A percentile compares a stretch with the other conserved stretches of the same genome.
These are phyloP conservation scores for Eutrema japonicum DNA, from an alignment of 345 rosid genomes.

Conservation along the genomic window DNA sequence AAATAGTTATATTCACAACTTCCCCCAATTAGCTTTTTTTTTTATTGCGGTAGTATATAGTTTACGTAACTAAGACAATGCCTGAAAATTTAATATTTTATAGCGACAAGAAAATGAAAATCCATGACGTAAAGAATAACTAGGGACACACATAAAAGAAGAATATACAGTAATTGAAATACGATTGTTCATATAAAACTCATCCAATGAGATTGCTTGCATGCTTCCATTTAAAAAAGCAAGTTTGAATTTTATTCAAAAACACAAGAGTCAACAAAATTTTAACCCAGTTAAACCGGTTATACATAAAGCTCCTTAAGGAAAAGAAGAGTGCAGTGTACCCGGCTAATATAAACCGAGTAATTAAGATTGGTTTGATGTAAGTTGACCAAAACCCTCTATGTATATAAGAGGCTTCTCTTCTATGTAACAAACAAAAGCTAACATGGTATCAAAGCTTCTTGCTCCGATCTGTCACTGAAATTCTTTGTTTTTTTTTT, in stretches of 20 bases:
- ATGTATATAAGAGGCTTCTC: no score
- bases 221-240: neutral
- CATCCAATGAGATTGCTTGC: conserved; percentile 14
- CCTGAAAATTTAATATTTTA: neutral
- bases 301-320: no score
- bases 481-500: no score
- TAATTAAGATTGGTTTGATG: neutral
- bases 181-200: neutral
- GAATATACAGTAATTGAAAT: conserved; percentile 19
- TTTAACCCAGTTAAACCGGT: neutral
- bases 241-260: neutral
- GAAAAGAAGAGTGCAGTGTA: no score
- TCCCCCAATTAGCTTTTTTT: no score
- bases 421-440: no score
- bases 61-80: conserved; percentile 6
- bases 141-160: conserved; percentile 5
- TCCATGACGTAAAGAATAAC: conserved; percentile 23
- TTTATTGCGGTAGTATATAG: neutral
- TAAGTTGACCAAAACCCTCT: no score
- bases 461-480: no score
- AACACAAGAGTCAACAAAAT: conserved; percentile 14
- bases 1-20: neutral
- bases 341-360: no score
- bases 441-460: no score
- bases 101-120: conserved; percentile 10